Evolutionary conservation across 768 basidiomycete species (phyloP), one percentile per base, ranked within the genome.

Genomic region (Omphalotus guepiniiformis): DNA sequence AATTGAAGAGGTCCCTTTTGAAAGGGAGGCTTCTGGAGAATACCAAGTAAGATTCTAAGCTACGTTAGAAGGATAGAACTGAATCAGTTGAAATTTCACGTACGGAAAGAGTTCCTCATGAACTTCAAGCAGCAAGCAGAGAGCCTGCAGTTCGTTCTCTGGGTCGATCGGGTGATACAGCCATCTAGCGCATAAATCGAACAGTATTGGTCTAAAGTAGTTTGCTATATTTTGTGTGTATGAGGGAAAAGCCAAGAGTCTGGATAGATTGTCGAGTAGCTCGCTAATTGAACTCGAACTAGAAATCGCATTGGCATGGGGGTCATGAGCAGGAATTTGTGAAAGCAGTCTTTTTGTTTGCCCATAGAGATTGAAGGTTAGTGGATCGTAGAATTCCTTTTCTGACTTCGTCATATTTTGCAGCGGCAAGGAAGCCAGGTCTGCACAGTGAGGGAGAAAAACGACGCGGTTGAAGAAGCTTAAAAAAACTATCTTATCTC

Each of bases 161-260:
- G 69, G 55, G 49, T 73, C 66, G 34, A 74, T 64, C 29, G 71
- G 56, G 16, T 71, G 67, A n/a, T 83, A 69, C 34, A 94, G 60
- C 92, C 91, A 96, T 57, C 88, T 67, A 3, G 87, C 87, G 57
- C 83, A 84, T 21, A 98, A 66, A 63, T 95, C 88, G 22, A 86
- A 56, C 30, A 92, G 62, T 43, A 97, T 64, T 3, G 94, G 93
- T 51, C 86, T 70, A 66, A 88, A 97, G 9, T 76, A 53, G 5
- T 67, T 70, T 16, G 86, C 79, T 50, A 97, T 71, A 11, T 69
- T 57, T 25, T 75, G 57, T 0, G 91, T 91, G 35, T 85, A 73
- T 9, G 79, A 72, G 7, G 88, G 83, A 15, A 71, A 59, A 0
- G 78, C 68, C 12, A 93, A 72, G 6, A 88, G 64, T 25, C 67